Base-by-base conservation (phyloP, 768 basidiomycete species). In the Lentinula detonsa region DNA sequence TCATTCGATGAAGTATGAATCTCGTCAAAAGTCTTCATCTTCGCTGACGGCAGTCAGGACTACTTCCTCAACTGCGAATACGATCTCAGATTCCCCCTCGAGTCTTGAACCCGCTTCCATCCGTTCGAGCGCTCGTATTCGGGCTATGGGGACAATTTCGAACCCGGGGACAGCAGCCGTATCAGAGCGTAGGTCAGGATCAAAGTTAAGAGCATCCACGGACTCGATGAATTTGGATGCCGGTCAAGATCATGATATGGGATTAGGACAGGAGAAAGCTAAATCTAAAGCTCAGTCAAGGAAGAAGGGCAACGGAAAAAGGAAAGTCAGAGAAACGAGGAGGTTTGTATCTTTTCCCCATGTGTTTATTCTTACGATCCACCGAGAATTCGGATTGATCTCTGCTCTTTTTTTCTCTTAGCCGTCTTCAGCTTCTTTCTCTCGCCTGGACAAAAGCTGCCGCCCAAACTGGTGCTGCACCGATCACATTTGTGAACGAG, bases 401-500 rank as follows among this genome's bases (percentile, higher is more conserved):
- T 13, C 37, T 13, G 13, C 46, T 23, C 49, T 21, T 34, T 43
- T 21, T 48, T 40, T 42, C 39, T 15, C 48, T 40, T 31, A 73
- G 72, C n/a, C 70, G 71, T 43, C 49, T 61, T 10, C 57, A 64
- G 28, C 66, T 77, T 10, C 61, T 70, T 67, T 42, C 55, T 3
- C 61, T 70, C 66, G 34, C 73, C 70, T 81, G 76, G 80, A 71
- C 68, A 18, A 21, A 16, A 1, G 52, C 64, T 35, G 76, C 77
- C 5, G 23, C 40, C 37, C 59, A 61, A 34, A 61, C 60, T 18
- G 61, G 68, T 5, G 76, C 76, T 16, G 76, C 74, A n/a, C 28
- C 65, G 3, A 71, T 81, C 16, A 67, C 62, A 1, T 66, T 82
- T 35, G 63, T 68, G 11, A 81, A 81, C 52, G 71, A 75, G 2